phyloP scores from a whole-genome alignment of 1,139 yeast species.

The Kodamaea fungicola region DNA sequence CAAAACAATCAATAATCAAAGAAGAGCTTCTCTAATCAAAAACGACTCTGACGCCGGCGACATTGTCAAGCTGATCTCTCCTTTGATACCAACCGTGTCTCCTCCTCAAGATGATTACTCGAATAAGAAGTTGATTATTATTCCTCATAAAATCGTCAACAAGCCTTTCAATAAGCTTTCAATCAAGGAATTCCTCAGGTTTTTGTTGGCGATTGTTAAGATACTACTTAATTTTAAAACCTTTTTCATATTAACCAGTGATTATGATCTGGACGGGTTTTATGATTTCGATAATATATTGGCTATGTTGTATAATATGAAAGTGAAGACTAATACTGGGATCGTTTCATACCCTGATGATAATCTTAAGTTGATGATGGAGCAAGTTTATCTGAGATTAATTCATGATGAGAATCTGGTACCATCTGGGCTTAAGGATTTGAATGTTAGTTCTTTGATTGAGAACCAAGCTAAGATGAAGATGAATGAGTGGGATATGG shows the following conservation, averaged over 20 bases:
- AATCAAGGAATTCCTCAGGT: conserved; percentile 37
- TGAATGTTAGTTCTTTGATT: conserved; percentile 22
- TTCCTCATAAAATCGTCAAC: conserved; percentile 43
- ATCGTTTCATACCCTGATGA: conserved; percentile 7
- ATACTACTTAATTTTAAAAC: conserved; percentile 35
- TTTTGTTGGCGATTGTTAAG: conserved; percentile 37
- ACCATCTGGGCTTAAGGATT: conserved; percentile 18
- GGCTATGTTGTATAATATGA: conserved; percentile 11
- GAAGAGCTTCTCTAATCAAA: conserved; percentile 17
- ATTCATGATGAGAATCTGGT: conserved; percentile 8
- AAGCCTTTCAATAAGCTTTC: conserved; percentile 41
- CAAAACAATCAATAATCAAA: conserved; percentile 38
- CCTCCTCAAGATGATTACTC: conserved; percentile 2
- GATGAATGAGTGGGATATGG: conserved; percentile 43
- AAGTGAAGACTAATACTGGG: conserved; percentile 2
- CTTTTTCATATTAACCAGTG: conserved; percentile 17
- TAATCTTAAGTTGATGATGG: conserved; percentile 13
- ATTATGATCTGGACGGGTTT: conserved; percentile 11
- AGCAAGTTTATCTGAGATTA: conserved; percentile 12
- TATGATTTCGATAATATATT: conserved; percentile 25
- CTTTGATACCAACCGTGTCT: neutral
- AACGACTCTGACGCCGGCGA: neutral
- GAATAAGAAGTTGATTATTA: conserved; percentile 29
- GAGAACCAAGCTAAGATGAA: conserved; percentile 28
- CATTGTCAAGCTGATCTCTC: conserved; percentile 5